These are phyloP conservation scores for Yarrowia sp. DNA, from an alignment of 805 yeast species.

Conservation along the genomic window DNA sequence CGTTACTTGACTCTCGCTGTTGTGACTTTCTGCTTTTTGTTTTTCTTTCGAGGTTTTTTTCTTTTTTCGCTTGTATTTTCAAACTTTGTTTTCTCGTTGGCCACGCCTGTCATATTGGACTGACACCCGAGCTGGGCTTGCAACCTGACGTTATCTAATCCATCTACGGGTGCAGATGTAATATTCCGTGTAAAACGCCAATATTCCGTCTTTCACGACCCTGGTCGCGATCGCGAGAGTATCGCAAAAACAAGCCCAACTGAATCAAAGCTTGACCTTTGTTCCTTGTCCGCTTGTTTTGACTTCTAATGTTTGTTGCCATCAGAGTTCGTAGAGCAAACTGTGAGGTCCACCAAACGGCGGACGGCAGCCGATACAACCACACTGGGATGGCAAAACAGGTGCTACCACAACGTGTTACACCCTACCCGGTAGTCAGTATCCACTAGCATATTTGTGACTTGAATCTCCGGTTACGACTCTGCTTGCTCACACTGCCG, in stretches of 20 bases:
- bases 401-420: too few relatives aligned
- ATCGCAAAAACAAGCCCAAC: neutral
- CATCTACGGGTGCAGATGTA: neutral
- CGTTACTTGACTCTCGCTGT: too few relatives aligned
- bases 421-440: too few relatives aligned
- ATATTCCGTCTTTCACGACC: neutral
- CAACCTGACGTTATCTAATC: neutral
- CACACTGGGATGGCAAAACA: too few relatives aligned
- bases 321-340: neutral
- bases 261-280: constrained; percentile 4
- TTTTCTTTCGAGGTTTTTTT: too few relatives aligned
- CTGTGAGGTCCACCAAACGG: too few relatives aligned
- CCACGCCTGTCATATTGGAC: neutral
- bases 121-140: neutral
- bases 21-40: too few relatives aligned
- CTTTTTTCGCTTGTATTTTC: neutral
- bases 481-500: neutral
- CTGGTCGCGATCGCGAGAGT: neutral
- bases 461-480: neutral
- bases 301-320: neutral
- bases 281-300: constrained; percentile 6
- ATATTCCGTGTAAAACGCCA: too few relatives aligned
- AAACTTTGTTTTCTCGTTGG: neutral
- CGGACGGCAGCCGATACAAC: neutral
- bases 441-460: too few relatives aligned